Evolutionary conservation across 202 grass and related monocot species (phyloP).

Genomic region (Setaria italica): DNA sequence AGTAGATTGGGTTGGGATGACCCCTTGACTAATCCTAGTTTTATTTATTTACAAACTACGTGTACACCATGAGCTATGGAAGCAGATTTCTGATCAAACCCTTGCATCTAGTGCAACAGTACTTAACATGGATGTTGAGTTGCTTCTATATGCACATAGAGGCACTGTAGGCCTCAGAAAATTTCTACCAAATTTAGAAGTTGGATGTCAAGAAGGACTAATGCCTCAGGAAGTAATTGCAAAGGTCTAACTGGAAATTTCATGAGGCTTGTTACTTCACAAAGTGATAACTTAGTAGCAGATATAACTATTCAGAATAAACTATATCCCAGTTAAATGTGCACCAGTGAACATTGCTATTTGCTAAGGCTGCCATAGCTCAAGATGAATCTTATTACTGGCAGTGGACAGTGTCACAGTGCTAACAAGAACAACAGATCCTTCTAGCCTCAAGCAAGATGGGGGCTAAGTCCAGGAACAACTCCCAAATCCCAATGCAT

Average conservation of each 20-base stretch:
- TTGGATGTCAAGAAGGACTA: constrained; percentile 20
- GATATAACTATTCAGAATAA: constrained; percentile 19
- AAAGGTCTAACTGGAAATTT: neutral
- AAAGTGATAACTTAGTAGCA: constrained; percentile 23
- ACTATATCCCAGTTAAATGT: neutral
- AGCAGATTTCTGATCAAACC: constrained; percentile 1
- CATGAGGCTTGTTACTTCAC: constrained; percentile 21
- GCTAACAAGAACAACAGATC: neutral
- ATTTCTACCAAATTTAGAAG: constrained; percentile 15
- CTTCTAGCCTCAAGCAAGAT: neutral
- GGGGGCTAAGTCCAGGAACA: constrained; percentile 16
- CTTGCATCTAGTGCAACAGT: neutral
- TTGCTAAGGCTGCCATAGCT: constrained; percentile 15
- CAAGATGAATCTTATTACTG: constrained; percentile 15
- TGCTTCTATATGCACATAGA: constrained; percentile 2
- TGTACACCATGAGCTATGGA: too few relatives aligned
- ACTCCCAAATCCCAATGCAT: neutral
- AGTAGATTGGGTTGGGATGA: neutral
- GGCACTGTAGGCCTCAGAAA: constrained; percentile 22
- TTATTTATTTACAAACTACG: constrained; percentile 5
- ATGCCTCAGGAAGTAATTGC: constrained; percentile 8
- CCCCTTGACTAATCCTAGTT: neutral
- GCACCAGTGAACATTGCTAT: neutral
- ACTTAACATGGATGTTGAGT: constrained; percentile 20
- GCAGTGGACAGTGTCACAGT: neutral